Base-by-base conservation (phyloP, 2,329 filamentous ascomycete species). In the Scleromitrula shiraiana region DNA sequence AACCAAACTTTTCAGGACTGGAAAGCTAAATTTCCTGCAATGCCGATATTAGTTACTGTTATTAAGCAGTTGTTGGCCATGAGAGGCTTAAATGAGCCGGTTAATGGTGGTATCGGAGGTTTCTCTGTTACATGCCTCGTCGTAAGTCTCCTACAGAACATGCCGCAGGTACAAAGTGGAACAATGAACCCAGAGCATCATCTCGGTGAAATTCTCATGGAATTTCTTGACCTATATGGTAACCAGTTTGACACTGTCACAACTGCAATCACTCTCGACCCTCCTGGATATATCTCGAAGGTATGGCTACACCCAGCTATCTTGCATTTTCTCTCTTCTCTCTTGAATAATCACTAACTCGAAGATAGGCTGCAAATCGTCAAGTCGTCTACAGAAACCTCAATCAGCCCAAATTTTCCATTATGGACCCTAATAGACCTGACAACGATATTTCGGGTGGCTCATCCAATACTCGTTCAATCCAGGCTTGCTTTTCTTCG, bases 91-190 rank as follows among this genome's bases (percentile, higher is more conserved):
- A 96, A 96, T 58, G 93, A 98, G 65, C 90, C 95, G 4, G 85
- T 87, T 33, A 87, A 82, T 52, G 93, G 93, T 48, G 93, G 93
- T 2, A 80, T 98, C 44, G 93, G 93, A 46, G 93, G 93, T 2
- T 97, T 96, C 63, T 88, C 89, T 1, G 85, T 95, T 54, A 96
- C 91, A 48, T 98, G 93, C 70, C 74, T 98, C 53, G 87, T 96
- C 5, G 87, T 93, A 50, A 93, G 86, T 70, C 81, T 95, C 66
- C 69, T 97, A 39, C 86, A 95, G 63, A 73, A 87, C 55, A 79
- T 89, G 71, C 87, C 88, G 8, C 76, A 82, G 52, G 72, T 83
- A 1, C 80, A 86, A 57, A 79, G 76, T 52, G 68, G 74, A 22
- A 76, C 72, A 50, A 70, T 85, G 59, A 62, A 74, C 4, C 71